Base-by-base conservation (phyloP, 345 rosid genomes). In the Clarkia xantiana region DNA sequence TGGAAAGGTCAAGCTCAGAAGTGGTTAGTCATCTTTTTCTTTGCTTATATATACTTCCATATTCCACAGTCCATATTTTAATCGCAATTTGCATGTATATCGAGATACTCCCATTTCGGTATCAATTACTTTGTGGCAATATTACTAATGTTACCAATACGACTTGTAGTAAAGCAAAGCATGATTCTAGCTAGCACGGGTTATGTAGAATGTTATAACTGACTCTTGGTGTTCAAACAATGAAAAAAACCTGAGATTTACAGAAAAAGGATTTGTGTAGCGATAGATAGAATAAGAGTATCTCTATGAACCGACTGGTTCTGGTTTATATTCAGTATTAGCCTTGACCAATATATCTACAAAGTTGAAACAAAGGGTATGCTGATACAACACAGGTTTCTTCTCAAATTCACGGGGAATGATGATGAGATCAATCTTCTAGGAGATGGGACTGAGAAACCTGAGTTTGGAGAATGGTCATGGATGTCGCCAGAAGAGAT, bases 1-100 rank as follows among this genome's bases (percentile, higher is more conserved):
- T 91, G 94, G 94, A 84, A 86, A 65, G 98, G 98, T 51, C 96
- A 91, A 72, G 96, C 95, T 10, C 96, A 91, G 62, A 91, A 84
- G 67, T 91, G 98, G 98, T 84, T 40, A 52, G 94, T 56, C 20
- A 56, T 55, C 42, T 34, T 50, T 53, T 36, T 17, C 9, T 29
- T 47, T 40, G n/a, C 39, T 34, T 4, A 20, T 12, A 36, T 36
- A 29, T 5, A 29, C 36, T 5, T 29, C 9, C 36, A 29, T 29
- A 29, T 29, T 29, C 36, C 36, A 29, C 36, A 5, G 36, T 10
- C 7, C 36, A 3, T 29, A 7, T 29, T 5, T 29, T 5, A 29
- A 29, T 29, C 8, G 36, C 36, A 7, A 4, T 29, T 29, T 29
- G 8, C 36, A 29, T 29, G 36, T 7, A 29, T 5, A 29, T 29